Percentiles rank a stretch among this genome's conserved stretches.
These are phyloP conservation scores for Peribolospora baueri DNA, from an alignment of 768 basidiomycete genomes.

Conservation along the genomic window DNA sequence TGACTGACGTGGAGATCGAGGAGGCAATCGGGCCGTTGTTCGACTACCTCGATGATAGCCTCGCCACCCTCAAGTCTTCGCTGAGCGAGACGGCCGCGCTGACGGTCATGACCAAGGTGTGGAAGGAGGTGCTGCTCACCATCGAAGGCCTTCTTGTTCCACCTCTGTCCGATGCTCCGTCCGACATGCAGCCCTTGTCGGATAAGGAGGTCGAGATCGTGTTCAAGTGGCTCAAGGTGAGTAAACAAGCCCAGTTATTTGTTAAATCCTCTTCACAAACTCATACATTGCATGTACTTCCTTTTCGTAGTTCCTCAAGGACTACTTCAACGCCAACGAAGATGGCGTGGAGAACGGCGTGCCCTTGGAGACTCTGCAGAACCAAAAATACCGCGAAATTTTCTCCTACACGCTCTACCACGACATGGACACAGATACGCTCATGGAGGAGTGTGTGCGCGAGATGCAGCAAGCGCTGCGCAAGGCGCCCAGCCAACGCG, in stretches of 20 bases:
- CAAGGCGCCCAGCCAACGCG: conserved; percentile 54
- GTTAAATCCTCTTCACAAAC: neutral
- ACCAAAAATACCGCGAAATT: conserved; percentile 69
- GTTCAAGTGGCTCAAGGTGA: conserved; percentile 91
- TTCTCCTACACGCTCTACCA: conserved; percentile 37
- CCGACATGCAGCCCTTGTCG: conserved; percentile 70
- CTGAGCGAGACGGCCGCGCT: conserved; percentile 43
- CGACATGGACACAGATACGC: conserved; percentile 45
- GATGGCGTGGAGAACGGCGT: conserved; percentile 74
- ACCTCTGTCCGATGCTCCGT: conserved; percentile 56
- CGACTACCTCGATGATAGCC: conserved; percentile 85
- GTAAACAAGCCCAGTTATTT: conserved; percentile 3
- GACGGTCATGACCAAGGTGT: conserved; percentile 73
- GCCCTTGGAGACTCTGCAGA: conserved; percentile 61
- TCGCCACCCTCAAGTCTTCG: conserved; percentile 70
- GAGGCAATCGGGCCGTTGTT: conserved; percentile 72
- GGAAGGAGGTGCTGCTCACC: conserved; percentile 79
- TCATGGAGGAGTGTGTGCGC: conserved; percentile 17
- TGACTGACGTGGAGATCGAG: conserved; percentile 85
- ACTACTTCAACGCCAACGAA: conserved; percentile 85
- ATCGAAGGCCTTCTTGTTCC: conserved; percentile 78
- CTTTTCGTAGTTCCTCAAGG: conserved; percentile 47
- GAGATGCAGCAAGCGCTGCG: conserved; percentile 5
- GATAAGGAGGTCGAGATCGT: conserved; percentile 97
- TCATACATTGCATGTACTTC: neutral